Conservation (phyloP, 257 asterid genomes). For the Nicotiana knightiana region DNA sequence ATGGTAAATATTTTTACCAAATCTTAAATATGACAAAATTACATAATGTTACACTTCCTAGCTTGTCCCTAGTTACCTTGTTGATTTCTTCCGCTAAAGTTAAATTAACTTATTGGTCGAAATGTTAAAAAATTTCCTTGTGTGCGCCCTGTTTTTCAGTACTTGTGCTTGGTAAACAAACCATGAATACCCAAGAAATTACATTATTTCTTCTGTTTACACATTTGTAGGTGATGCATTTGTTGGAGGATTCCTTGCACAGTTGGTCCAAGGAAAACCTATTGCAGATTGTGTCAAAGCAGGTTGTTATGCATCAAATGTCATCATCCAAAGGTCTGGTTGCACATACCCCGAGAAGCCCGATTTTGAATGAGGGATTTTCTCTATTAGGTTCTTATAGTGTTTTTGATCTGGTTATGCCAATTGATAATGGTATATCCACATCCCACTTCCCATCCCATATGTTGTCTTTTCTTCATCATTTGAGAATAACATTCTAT, state of each 20-base stretch:
- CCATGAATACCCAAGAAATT: background rate
- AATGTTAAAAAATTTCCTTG: background rate
- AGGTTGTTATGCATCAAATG: slow-evolving; percentile 78
- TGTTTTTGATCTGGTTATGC: background rate
- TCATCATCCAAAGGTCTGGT: slow-evolving; percentile 82
- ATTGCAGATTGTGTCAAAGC: slow-evolving; percentile 68
- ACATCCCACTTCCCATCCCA: background rate
- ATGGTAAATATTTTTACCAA: background rate
- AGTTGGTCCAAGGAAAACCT: slow-evolving; percentile 62
- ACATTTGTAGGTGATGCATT: slow-evolving; percentile 63
- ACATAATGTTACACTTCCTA: background rate
- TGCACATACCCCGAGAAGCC: slow-evolving; percentile 91
- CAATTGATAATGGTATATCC: background rate
- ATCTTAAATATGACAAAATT: background rate
- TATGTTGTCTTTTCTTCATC: background rate
- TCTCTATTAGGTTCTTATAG: background rate
- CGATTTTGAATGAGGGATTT: slow-evolving; percentile 34
- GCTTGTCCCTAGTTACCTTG: background rate
- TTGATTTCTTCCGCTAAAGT: background rate
- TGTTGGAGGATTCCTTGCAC: slow-evolving; percentile 82
- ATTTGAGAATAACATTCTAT: background rate
- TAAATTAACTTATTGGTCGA: background rate
- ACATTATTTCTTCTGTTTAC: background rate
- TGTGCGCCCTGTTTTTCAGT: background rate
- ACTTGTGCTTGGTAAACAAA: background rate